phyloP scores from a whole-genome alignment of 345 rosid genomes.

The Linum tenue region DNA sequence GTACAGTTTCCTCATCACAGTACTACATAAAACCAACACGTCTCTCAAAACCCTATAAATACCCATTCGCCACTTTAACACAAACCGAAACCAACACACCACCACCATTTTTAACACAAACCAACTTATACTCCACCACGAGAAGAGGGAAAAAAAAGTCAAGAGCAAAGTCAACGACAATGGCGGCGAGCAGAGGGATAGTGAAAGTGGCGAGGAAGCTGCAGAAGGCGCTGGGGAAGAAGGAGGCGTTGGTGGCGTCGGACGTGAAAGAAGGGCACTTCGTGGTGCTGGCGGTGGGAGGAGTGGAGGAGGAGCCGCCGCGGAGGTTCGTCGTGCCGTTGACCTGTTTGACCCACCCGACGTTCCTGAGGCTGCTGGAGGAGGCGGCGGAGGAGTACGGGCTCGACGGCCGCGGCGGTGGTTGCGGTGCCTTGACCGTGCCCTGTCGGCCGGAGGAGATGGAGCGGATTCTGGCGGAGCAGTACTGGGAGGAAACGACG shows the following conservation, averaged over 20 bases:
- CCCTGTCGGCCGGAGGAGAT: slow-evolving; percentile 33
- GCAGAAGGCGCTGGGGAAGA: slow-evolving; percentile 15
- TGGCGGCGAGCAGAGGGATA: neutral
- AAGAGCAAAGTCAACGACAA: too few relatives aligned
- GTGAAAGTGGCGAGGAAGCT: slow-evolving; percentile 13
- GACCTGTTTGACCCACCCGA: slow-evolving; percentile 13
- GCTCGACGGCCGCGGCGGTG: slow-evolving; percentile 23
- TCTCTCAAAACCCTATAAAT: too few relatives aligned
- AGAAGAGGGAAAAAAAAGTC: too few relatives aligned
- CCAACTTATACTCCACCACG: too few relatives aligned
- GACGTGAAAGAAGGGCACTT: slow-evolving; percentile 19
- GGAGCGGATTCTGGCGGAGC: slow-evolving; percentile 28
- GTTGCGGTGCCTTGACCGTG: slow-evolving; percentile 34
- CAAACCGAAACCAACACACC: too few relatives aligned
- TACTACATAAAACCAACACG: too few relatives aligned
- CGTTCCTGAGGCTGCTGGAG: slow-evolving; percentile 16
- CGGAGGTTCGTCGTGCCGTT: slow-evolving; percentile 18
- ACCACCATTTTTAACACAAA: too few relatives aligned
- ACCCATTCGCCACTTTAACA: too few relatives aligned
- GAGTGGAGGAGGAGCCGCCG: slow-evolving; percentile 1
- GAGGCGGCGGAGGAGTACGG: slow-evolving; percentile 19
- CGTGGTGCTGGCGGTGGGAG: slow-evolving; percentile 13
- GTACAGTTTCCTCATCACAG: too few relatives aligned
- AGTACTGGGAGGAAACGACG: neutral
- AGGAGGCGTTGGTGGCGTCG: neutral